phyloP scores from a whole-genome alignment of 1,284 basidiomycete genomes.

The Ganoderma sinense region DNA sequence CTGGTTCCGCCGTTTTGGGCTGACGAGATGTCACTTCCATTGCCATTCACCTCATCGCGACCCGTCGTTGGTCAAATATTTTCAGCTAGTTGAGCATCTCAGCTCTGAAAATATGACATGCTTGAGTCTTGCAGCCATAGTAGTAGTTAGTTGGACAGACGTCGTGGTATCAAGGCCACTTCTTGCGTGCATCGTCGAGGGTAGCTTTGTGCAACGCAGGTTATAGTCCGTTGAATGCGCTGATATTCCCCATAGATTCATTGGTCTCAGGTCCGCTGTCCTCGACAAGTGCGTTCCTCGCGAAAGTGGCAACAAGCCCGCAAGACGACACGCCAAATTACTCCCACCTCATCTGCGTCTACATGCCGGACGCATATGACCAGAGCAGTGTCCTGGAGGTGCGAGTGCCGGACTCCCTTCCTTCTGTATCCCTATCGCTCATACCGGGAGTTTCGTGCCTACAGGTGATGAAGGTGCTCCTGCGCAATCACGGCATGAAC shows the following conservation, averaged over 20 bases:
- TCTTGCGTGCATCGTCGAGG: too few species aligned
- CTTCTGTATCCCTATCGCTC: not conserved
- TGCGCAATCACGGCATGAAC: slow-evolving; percentile 68
- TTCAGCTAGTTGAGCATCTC: too few species aligned
- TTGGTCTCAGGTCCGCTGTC: slow-evolving; percentile 67
- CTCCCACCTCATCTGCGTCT: slow-evolving; percentile 75
- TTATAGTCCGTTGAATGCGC: not conserved
- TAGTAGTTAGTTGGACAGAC: too few species aligned
- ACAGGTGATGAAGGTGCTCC: slow-evolving; percentile 71
- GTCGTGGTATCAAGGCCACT: too few species aligned
- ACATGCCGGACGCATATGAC: slow-evolving; percentile 74
- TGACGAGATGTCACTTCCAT: too few species aligned
- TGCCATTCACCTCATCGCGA: too few species aligned
- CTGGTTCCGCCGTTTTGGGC: too few species aligned
- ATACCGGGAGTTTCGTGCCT: not conserved
- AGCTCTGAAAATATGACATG: too few species aligned
- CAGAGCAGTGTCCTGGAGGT: slow-evolving; percentile 64
- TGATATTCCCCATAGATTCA: slow-evolving; percentile 53
- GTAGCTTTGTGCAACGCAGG: too few species aligned
- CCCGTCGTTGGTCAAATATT: too few species aligned
- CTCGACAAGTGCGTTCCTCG: slow-evolving; percentile 56
- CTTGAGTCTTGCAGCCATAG: too few species aligned
- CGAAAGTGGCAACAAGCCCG: slow-evolving; percentile 73
- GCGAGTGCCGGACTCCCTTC: slow-evolving; percentile 19
- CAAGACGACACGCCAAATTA: slow-evolving; percentile 53